Conservation (phyloP, 306 rosid genomes). For the Rubus parviflorus region DNA sequence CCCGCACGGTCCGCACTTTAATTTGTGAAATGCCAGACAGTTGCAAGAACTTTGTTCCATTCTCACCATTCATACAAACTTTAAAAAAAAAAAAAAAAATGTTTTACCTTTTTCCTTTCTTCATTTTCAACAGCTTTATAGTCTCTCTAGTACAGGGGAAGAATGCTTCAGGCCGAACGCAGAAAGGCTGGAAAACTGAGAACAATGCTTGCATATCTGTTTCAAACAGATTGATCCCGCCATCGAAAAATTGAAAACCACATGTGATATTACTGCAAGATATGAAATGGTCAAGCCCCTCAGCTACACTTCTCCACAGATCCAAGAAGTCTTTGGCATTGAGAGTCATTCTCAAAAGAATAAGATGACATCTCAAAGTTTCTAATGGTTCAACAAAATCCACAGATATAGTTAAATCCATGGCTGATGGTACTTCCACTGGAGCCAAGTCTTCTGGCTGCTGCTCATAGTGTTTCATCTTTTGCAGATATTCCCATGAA, state of each 20-base stretch:
- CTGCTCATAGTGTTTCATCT: constrained; percentile 34
- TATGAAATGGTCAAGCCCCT: constrained; percentile 72
- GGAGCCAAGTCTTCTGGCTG: constrained; percentile 29
- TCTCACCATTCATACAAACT: constrained; percentile 21
- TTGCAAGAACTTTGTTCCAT: constrained; percentile 36
- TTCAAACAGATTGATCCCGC: constrained; percentile 48
- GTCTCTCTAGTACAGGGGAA: constrained; percentile 54
- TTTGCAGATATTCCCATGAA: constrained; percentile 57
- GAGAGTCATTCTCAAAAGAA: constrained; percentile 44
- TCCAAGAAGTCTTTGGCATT: constrained; percentile 63
- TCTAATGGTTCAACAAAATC: constrained; percentile 58
- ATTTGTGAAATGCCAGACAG: constrained; percentile 18
- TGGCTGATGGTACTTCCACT: constrained; percentile 22
- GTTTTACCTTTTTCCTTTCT: constrained; percentile 41
- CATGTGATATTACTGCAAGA: constrained; percentile 37
- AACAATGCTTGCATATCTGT: constrained; percentile 60
- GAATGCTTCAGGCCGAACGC: constrained; percentile 73
- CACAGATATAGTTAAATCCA: constrained; percentile 42
- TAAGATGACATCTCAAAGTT: constrained; percentile 43
- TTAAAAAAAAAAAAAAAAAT: constrained; percentile 1
- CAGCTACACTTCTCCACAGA: constrained; percentile 73
- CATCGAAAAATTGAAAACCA: constrained; percentile 34
- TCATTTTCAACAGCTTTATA: constrained; percentile 51
- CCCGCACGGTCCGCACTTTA: no score
- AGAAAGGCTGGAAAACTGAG: constrained; percentile 58